Percentiles rank a stretch among this genome's conserved stretches.
Evolutionary conservation across 2,329 filamentous ascomycete genomes (phyloP).

Genomic region (Trichoderma pleuroti): DNA sequence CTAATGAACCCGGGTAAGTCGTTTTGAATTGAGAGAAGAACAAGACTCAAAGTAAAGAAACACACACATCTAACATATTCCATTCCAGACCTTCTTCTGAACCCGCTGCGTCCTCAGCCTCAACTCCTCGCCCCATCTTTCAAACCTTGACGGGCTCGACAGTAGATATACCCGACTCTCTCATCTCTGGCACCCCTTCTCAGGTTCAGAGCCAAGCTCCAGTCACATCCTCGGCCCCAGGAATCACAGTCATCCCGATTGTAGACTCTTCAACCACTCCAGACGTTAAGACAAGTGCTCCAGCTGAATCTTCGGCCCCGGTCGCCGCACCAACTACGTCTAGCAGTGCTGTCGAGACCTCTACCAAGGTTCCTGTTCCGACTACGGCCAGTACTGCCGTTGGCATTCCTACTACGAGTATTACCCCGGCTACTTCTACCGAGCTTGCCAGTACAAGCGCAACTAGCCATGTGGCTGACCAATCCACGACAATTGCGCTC

Average conservation of each 20-base stretch:
- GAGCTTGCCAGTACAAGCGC: not conserved
- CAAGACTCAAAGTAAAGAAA: not conserved
- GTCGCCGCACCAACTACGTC: not conserved
- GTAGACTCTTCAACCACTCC: not conserved
- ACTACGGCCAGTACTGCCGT: not conserved
- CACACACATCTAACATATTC: not conserved
- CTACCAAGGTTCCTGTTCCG: not conserved
- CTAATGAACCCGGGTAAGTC: slow-evolving; percentile 1
- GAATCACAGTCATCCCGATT: not conserved
- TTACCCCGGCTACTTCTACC: not conserved
- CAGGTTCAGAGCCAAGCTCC: not conserved
- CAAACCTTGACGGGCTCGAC: slow-evolving; percentile 12
- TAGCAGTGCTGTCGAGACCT: not conserved
- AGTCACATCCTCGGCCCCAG: not conserved
- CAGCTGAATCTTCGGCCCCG: not conserved
- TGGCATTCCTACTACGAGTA: not conserved
- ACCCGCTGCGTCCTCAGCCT: not conserved
- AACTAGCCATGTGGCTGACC: not conserved
- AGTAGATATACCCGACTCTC: slow-evolving; percentile 17
- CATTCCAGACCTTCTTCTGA: not conserved
- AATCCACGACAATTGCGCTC: not conserved
- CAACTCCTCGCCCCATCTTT: slow-evolving; percentile 13
- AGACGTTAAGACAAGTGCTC: not conserved
- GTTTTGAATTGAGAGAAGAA: not conserved
- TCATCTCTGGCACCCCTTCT: not conserved